Evolutionary conservation across 208 protist genomes (phyloP), one percentile per base, ranked within the genome.

Genomic region (Trypanosoma brucei): DNA sequence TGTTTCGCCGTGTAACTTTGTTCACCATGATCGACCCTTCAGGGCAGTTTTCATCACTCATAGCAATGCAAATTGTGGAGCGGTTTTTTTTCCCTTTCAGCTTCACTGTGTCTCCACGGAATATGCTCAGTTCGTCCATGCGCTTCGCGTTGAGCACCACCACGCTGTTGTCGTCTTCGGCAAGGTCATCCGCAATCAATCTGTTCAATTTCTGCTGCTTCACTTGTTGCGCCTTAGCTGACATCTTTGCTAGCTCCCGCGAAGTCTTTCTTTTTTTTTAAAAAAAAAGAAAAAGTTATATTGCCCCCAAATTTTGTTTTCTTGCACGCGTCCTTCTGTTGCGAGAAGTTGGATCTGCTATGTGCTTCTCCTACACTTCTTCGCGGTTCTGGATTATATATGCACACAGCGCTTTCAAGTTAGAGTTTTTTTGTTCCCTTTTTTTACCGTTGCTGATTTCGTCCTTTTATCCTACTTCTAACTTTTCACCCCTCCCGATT

Each of bases 11-110:
- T 1, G 98, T 88, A 14, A 99, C 93, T 76, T 99, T 99, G 89
- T 99, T 99, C 78, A 99, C 99, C 66, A 94, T 92, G 70, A 99
- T 98, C 77, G 98, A 99, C 53, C 83, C 92, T 40, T 98, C 97
- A 59, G 70, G 73, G 63, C 82, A 96, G 35, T 82, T 82, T 51
- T 98, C 95, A 61, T 99, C 97, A 35, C 92, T 76, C 55, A 99
- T 82, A 7, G 98, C 98, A 62, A 99, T 96, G 76, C 91, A 98
- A 39, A 99, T 78, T 30, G 98, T 99, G 76, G 97, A 95, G 62
- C 93, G 88, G 61, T 96, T 83, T 61, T 97, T 98, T 83, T 99
- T 99, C 45, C 99, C 99, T 76, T 99, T 99, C 36, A 99, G 68
- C 13, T 98, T 72, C 36, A 99, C 91, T 1, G 92, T 97, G 77